A percentile compares a stretch with the other conserved stretches of the same genome.
Evolutionary conservation across 1,139 yeast genomes (phyloP).

Genomic region (Blastobotrys serpentis): DNA sequence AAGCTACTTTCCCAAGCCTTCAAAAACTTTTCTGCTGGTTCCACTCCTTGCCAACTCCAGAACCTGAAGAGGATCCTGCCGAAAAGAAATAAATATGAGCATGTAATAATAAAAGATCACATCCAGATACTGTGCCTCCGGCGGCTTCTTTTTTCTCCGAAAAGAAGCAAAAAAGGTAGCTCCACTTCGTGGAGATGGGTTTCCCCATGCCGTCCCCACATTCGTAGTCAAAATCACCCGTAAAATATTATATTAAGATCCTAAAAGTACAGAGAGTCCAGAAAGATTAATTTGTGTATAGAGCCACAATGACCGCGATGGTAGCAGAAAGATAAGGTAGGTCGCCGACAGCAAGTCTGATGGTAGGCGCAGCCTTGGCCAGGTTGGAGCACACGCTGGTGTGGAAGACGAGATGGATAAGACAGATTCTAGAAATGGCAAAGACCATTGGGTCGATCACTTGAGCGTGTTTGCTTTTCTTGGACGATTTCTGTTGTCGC

Average conservation of each 20-base stretch:
- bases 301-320: constrained; percentile 36
- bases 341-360: constrained; percentile 35
- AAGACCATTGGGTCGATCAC: constrained; percentile 57
- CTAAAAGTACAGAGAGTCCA: constrained; percentile 7
- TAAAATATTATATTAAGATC: background rate
- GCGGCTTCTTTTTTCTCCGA: background rate
- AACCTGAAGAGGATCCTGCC: constrained; percentile 54
- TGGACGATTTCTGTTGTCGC: constrained; percentile 13
- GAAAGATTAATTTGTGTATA: constrained; percentile 27
- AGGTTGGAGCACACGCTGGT: constrained; percentile 21
- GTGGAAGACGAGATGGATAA: constrained; percentile 45
- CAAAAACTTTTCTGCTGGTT: constrained; percentile 85
- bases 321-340: constrained; percentile 36
- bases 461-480: constrained; percentile 10
- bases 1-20: constrained; percentile 88
- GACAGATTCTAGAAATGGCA: constrained; percentile 50
- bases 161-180: background rate
- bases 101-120: constrained; percentile 5
- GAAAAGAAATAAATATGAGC: constrained; percentile 30
- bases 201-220: too few relatives aligned
- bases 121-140: background rate
- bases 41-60: constrained; percentile 80
- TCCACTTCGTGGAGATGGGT: background rate
- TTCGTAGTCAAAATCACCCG: background rate
- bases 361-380: constrained; percentile 19